Evolutionary conservation across 2,329 filamentous ascomycete species (phyloP).

Genomic region (Botrytis squamosa): DNA sequence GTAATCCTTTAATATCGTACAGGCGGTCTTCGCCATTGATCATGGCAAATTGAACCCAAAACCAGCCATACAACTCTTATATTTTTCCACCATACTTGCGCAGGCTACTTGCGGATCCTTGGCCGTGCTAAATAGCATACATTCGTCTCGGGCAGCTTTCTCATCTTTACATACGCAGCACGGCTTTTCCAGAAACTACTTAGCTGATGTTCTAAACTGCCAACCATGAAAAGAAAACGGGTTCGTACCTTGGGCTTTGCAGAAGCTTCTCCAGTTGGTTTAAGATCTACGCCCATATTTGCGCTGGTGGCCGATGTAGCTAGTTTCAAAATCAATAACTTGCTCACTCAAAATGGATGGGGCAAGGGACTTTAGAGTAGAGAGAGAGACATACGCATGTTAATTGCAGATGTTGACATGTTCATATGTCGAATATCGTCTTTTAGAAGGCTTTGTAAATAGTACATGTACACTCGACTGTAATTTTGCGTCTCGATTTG

Average conservation of each 20-base stretch:
- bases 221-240: not conserved
- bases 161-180: slow-evolving; percentile 98
- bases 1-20: slow-evolving; percentile 18
- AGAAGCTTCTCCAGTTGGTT: slow-evolving; percentile 31
- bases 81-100: slow-evolving; percentile 76
- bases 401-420: slow-evolving; percentile 35
- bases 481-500: slow-evolving; percentile 6
- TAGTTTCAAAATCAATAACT: slow-evolving; percentile 28
- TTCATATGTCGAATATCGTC: slow-evolving; percentile 25
- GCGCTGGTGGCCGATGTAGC: slow-evolving; percentile 30
- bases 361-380: not conserved
- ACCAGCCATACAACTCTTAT: slow-evolving; percentile 87
- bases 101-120: slow-evolving; percentile 83
- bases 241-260: slow-evolving; percentile 32
- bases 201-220: slow-evolving; percentile 8
- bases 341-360: not conserved
- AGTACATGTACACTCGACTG: slow-evolving; percentile 25
- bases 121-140: slow-evolving; percentile 94
- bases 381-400: slow-evolving; percentile 35
- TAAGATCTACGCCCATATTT: slow-evolving; percentile 34
- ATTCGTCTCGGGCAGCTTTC: slow-evolving; percentile 90
- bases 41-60: slow-evolving; percentile 73
- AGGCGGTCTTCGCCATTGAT: not conserved
- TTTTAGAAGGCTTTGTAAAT: slow-evolving; percentile 27
- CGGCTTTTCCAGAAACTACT: slow-evolving; percentile 55